Evolutionary conservation across 106 monocot genomes (phyloP).

Genomic region (Gastrodia elata): DNA sequence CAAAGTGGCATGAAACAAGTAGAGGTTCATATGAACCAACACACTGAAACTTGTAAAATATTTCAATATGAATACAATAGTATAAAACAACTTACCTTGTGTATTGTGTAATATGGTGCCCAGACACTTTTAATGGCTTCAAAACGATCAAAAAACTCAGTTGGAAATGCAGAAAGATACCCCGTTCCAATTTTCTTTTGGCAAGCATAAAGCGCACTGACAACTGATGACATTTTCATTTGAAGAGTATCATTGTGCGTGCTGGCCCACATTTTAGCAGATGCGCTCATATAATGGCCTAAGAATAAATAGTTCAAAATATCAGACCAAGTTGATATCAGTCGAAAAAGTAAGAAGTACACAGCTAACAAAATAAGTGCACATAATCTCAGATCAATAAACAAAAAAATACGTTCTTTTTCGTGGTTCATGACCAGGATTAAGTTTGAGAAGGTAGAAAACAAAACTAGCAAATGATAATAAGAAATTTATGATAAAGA

Average conservation of each 20-base stretch:
- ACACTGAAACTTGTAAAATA: not conserved
- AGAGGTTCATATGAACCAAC: not conserved
- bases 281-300: constrained; percentile 97
- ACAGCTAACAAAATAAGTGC: not conserved
- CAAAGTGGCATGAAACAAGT: not conserved
- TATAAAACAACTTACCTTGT: constrained; percentile 46
- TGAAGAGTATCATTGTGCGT: constrained; percentile 58
- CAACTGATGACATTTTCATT: constrained; percentile 58
- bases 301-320: constrained; percentile 10
- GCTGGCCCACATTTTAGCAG: constrained; percentile 90
- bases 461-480: not conserved
- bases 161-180: constrained; percentile 89
- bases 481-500: not conserved
- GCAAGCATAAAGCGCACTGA: constrained; percentile 62
- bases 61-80: not conserved
- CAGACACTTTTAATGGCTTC: constrained; percentile 67
- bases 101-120: constrained; percentile 99
- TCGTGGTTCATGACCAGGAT: not conserved
- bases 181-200: constrained; percentile 85
- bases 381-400: not conserved
- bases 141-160: constrained; percentile 80
- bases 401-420: not conserved
- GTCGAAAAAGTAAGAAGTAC: too few relatives aligned
- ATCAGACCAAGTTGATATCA: not conserved
- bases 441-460: not conserved